These are phyloP conservation scores for Panicum virgatum DNA, from an alignment of 202 grass and related monocot genomes.

Conservation along the genomic window DNA sequence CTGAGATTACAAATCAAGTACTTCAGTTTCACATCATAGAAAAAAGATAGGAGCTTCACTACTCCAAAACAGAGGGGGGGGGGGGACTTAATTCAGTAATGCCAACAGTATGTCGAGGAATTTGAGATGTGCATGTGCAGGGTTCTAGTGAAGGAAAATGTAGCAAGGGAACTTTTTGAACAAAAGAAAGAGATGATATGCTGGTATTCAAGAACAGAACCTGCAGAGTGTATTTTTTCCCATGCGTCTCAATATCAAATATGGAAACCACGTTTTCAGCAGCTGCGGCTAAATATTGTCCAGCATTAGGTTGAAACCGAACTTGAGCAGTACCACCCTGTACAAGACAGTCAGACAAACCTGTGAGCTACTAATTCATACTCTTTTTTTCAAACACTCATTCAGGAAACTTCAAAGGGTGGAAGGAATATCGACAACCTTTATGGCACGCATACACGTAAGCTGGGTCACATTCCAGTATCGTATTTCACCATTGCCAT, in stretches of 20 bases:
- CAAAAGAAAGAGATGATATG: not conserved
- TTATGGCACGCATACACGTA: conserved; percentile 42
- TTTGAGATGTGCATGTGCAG: conserved; percentile 3
- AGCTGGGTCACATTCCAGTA: conserved; percentile 68
- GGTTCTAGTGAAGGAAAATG: conserved; percentile 3
- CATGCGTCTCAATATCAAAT: conserved; percentile 81
- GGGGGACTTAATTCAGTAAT: not conserved
- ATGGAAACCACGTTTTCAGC: conserved; percentile 74
- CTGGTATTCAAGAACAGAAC: conserved; percentile 43
- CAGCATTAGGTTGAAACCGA: conserved; percentile 88
- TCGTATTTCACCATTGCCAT: conserved; percentile 84
- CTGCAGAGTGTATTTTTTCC: conserved; percentile 75
- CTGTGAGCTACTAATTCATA: not conserved
- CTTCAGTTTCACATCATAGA: conserved; percentile 22
- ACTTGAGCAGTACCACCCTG: conserved; percentile 91
- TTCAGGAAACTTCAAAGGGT: conserved; percentile 4
- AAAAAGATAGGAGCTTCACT: not conserved
- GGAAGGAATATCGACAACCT: conserved; percentile 52
- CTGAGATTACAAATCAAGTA: conserved; percentile 53
- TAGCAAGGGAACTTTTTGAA: not conserved
- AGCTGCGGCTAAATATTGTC: conserved; percentile 80
- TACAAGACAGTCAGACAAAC: conserved; percentile 20
- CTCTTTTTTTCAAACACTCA: not conserved
- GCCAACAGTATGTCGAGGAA: not conserved
- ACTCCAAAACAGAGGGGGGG: not conserved